Evolutionary conservation across 257 asterid species (phyloP).

Genomic region (Petunia axillaris): DNA sequence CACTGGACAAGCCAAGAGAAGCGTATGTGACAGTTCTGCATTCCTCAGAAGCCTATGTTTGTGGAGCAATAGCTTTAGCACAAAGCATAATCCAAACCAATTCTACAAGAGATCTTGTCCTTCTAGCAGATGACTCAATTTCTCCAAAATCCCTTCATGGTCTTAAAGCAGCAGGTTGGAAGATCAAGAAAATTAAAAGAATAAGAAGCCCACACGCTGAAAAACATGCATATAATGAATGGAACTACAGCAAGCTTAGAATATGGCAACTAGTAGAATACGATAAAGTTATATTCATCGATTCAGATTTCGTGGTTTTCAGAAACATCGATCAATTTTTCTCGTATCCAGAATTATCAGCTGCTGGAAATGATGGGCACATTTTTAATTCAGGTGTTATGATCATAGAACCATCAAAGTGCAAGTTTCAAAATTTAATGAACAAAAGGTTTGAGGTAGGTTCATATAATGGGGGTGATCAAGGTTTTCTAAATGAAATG

Average conservation of each 20-base stretch:
- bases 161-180: constrained; percentile 72
- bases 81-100: constrained; percentile 65
- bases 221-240: constrained; percentile 59
- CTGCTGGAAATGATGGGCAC: constrained; percentile 41
- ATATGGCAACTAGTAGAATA: constrained; percentile 69
- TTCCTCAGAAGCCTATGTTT: constrained; percentile 72
- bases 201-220: constrained; percentile 57
- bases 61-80: constrained; percentile 81
- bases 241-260: constrained; percentile 85
- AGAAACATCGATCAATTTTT: constrained; percentile 58
- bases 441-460: constrained; percentile 37
- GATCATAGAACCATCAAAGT: constrained; percentile 69
- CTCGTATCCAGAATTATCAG: constrained; percentile 55
- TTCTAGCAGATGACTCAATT: constrained; percentile 62
- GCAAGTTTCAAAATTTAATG: constrained; percentile 63
- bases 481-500: constrained; percentile 72
- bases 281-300: constrained; percentile 69
- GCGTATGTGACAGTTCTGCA: constrained; percentile 78
- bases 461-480: constrained; percentile 86
- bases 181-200: constrained; percentile 45
- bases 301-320: constrained; percentile 63
- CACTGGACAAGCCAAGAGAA: constrained; percentile 40
- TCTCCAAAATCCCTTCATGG: constrained; percentile 45
- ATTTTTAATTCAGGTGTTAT: constrained; percentile 80
- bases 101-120: constrained; percentile 62